phyloP scores from a whole-genome alignment of 768 basidiomycete genomes.

The Rickenella mellea region DNA sequence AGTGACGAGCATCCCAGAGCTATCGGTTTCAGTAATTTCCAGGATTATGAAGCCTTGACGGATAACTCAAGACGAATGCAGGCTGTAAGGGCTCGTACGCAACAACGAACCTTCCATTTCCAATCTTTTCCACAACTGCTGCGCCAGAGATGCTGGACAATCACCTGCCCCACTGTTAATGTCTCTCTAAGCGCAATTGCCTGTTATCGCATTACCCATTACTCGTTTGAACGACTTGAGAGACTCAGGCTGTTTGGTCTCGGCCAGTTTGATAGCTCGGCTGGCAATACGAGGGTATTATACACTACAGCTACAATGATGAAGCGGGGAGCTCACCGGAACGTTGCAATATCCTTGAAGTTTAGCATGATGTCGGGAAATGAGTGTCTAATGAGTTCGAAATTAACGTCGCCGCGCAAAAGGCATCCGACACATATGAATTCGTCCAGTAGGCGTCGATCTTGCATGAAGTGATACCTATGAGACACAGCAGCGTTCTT shows the following conservation, averaged over 20 bases:
- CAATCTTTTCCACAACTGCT: slow-evolving; percentile 57
- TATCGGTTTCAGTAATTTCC: slow-evolving; percentile 37
- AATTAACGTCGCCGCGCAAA: slow-evolving; percentile 52
- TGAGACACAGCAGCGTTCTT: background rate
- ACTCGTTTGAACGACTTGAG: slow-evolving; percentile 2
- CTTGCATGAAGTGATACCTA: slow-evolving; percentile 56
- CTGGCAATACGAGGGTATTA: background rate
- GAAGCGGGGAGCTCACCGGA: slow-evolving; percentile 36
- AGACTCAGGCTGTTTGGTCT: background rate
- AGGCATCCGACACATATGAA: slow-evolving; percentile 77
- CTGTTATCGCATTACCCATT: no score
- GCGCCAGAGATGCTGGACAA: slow-evolving; percentile 42
- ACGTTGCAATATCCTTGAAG: slow-evolving; percentile 60
- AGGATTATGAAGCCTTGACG: slow-evolving; percentile 51
- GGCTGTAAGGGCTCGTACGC: background rate
- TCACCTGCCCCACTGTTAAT: no score
- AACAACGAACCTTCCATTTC: slow-evolving; percentile 52
- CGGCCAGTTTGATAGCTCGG: background rate
- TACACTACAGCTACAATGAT: background rate
- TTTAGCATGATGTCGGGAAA: slow-evolving; percentile 53
- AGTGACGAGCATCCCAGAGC: slow-evolving; percentile 37
- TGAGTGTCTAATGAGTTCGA: slow-evolving; percentile 58
- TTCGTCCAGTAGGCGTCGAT: slow-evolving; percentile 45
- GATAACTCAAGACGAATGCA: background rate
- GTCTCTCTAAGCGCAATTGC: no score